Evolutionary conservation across 140 eudicot species (phyloP).

Genomic region (Cichorium intybus): DNA sequence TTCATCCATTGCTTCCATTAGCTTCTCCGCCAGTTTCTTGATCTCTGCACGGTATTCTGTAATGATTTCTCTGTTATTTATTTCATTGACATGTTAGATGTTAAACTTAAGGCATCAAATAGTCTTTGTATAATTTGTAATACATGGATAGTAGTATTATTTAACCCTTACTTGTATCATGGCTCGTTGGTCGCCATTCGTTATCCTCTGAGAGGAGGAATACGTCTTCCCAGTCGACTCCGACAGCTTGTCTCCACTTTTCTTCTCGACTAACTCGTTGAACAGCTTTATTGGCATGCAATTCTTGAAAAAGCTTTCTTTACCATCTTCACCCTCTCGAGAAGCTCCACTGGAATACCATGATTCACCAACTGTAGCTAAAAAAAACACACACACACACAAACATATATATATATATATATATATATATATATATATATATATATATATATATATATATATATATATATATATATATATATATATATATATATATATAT

Average conservation of each 20-base stretch:
- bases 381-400: not conserved
- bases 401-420: too few species aligned
- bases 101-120: not conserved
- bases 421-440: too few species aligned
- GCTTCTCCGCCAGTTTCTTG: constrained; percentile 68
- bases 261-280: constrained; percentile 54
- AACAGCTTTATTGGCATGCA: constrained; percentile 53
- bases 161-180: constrained; percentile 59
- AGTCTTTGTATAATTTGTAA: too few species aligned
- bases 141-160: not conserved
- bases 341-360: constrained; percentile 81
- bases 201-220: constrained; percentile 65
- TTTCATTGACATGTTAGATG: constrained; percentile 7
- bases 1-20: constrained; percentile 91
- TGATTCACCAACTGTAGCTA: constrained; percentile 77
- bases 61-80: constrained; percentile 70
- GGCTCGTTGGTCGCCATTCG: constrained; percentile 70
- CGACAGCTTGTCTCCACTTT: constrained; percentile 38
- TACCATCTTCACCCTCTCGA: constrained; percentile 81
- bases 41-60: constrained; percentile 65
- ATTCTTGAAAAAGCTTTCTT: constrained; percentile 47
- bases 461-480: too few species aligned
- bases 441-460: too few species aligned
- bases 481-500: too few species aligned
- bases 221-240: constrained; percentile 92